Percentiles rank a stretch among this genome's conserved stretches.
Conservation (phyloP, 2,329 filamentous ascomycete genomes). For the Gaeumannomyces tritici region DNA sequence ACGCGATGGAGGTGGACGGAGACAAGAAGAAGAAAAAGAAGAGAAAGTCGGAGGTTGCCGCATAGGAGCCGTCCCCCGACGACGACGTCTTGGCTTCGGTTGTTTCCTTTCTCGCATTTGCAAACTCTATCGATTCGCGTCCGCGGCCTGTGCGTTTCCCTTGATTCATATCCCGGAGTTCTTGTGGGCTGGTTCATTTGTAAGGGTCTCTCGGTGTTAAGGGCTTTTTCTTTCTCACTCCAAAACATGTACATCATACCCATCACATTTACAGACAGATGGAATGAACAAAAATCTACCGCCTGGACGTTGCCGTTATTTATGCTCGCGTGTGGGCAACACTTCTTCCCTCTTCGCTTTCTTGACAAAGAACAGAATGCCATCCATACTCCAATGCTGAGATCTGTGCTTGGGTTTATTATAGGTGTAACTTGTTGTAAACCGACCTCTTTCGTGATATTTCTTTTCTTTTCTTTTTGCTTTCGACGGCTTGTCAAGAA, state of each 20-base stretch:
- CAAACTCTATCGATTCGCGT: slow-evolving; percentile 3
- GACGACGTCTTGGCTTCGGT: slow-evolving; percentile 5
- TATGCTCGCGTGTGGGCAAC: not conserved
- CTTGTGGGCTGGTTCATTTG: not conserved
- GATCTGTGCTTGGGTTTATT: not conserved
- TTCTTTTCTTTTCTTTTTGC: not conserved
- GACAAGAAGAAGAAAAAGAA: slow-evolving; percentile 31
- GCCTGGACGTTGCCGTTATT: not conserved
- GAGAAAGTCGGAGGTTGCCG: slow-evolving; percentile 23
- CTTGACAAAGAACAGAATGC: not conserved
- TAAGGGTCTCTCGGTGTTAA: not conserved
- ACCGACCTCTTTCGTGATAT: not conserved
- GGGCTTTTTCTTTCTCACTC: slow-evolving; percentile 5
- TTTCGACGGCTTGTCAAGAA: not conserved
- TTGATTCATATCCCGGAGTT: slow-evolving; percentile 6
- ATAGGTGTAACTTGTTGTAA: not conserved
- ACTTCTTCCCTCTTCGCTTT: not conserved
- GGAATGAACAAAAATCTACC: slow-evolving; percentile 6
- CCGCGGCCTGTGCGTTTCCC: slow-evolving; percentile 3
- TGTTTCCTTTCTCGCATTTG: slow-evolving; percentile 7
- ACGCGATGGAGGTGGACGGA: slow-evolving; percentile 12
- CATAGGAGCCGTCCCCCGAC: slow-evolving; percentile 5
- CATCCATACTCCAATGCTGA: not conserved
- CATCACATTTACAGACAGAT: slow-evolving; percentile 9
- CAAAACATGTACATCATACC: slow-evolving; percentile 15